Conservation (phyloP, 768 basidiomycete species). For the Hypholoma sublateritium region DNA sequence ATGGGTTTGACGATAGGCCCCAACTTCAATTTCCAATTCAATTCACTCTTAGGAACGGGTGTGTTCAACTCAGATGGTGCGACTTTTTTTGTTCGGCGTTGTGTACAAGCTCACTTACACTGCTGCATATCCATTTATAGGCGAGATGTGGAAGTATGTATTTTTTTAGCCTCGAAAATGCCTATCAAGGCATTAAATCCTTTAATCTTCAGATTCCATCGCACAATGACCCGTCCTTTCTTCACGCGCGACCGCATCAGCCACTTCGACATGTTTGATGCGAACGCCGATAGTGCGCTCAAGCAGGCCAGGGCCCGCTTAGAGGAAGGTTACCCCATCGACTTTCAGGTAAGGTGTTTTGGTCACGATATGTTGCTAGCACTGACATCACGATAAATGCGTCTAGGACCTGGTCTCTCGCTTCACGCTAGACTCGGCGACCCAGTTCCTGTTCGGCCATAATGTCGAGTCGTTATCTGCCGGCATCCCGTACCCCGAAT, state of each 20-base stretch:
- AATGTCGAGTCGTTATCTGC: constrained; percentile 50
- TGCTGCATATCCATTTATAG: constrained; percentile 23
- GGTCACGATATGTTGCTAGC: neutral
- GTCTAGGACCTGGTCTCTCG: constrained; percentile 41
- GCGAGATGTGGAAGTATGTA: constrained; percentile 65
- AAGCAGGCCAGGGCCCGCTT: constrained; percentile 43
- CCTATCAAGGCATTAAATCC: constrained; percentile 9
- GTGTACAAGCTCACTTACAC: neutral
- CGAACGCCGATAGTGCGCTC: constrained; percentile 49
- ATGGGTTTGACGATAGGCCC: constrained; percentile 20
- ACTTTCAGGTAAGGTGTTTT: constrained; percentile 49
- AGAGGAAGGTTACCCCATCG: constrained; percentile 46
- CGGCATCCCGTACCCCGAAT: constrained; percentile 48
- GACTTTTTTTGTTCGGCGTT: neutral
- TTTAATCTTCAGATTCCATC: constrained; percentile 48
- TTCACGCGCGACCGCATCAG: constrained; percentile 59
- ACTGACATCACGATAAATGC: neutral
- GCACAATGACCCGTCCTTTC: constrained; percentile 67
- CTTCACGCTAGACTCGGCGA: constrained; percentile 65
- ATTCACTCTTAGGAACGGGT: constrained; percentile 48
- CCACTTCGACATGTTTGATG: constrained; percentile 61
- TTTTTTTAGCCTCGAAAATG: neutral
- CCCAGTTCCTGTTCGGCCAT: constrained; percentile 58
- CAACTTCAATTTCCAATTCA: constrained; percentile 22
- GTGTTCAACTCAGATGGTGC: constrained; percentile 61